These are phyloP conservation scores for Cyberlindnera xylosilytica DNA, from an alignment of 805 yeast species.

Conservation along the genomic window DNA sequence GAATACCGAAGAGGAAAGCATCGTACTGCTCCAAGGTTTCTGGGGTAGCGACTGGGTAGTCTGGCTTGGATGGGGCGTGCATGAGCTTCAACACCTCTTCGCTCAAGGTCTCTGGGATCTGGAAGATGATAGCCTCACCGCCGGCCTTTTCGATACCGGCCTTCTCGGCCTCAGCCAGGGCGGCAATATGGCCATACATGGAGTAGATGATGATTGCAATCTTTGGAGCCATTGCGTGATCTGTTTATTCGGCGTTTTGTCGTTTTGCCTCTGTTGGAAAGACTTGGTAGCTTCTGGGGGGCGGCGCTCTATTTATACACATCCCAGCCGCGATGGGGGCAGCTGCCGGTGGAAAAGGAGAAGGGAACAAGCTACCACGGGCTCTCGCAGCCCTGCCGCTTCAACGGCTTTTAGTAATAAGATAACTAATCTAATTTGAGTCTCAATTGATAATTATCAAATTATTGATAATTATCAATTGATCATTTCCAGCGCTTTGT, in stretches of 20 bases:
- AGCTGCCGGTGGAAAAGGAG: too few relatives aligned
- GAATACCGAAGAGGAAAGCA: slow-evolving; percentile 73
- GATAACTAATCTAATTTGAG: too few relatives aligned
- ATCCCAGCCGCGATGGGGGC: too few relatives aligned
- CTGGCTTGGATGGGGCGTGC: slow-evolving; percentile 63
- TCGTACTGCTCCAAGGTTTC: slow-evolving; percentile 62
- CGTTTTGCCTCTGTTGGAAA: background rate
- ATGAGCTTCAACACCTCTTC: slow-evolving; percentile 56
- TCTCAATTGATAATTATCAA: too few relatives aligned
- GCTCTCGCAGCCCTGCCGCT: too few relatives aligned
- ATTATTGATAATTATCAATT: too few relatives aligned
- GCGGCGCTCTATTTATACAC: background rate
- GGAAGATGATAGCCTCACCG: slow-evolving; percentile 67
- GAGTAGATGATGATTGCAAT: slow-evolving; percentile 68
- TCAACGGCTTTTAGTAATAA: too few relatives aligned
- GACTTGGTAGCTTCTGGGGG: background rate
- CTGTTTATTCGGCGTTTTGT: background rate
- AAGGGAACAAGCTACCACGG: too few relatives aligned
- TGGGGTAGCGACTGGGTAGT: slow-evolving; percentile 54
- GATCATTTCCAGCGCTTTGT: too few relatives aligned
- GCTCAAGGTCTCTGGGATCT: slow-evolving; percentile 75
- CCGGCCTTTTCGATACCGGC: slow-evolving; percentile 71
- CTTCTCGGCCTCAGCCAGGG: slow-evolving; percentile 65
- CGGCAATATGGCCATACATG: slow-evolving; percentile 72
- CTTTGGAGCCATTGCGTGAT: slow-evolving; percentile 32